Evolutionary conservation across 495 filamentous ascomycete species (phyloP), one percentile per base, ranked within the genome.

Genomic region (Parachaetomium inaequale): DNA sequence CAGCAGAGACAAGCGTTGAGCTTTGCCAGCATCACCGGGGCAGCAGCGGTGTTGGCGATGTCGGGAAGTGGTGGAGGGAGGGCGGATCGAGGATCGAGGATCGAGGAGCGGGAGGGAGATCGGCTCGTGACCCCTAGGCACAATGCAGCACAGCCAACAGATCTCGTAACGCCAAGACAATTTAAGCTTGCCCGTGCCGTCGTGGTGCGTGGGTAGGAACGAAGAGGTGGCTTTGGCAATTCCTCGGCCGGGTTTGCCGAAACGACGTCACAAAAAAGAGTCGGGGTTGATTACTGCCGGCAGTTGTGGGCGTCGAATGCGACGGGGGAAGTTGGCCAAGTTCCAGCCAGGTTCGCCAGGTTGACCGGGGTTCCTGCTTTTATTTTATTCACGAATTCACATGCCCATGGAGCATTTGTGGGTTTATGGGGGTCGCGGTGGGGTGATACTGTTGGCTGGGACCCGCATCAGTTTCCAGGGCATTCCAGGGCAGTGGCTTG

Each of bases 1-100:
- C 61, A 61, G 19, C 38, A 55, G 53, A 49, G 42, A 60, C 28
- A 58, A 63, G 63, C 59, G 66, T 66, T 65, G 66, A 66, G 66
- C 66, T 63, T 63, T 59, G 29, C 43, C n/a, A 53, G 54, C 58
- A 64, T 65, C 40, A 56, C 62, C 34, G 1, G 55, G 38, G 1
- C 2, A 46, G 42, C 42, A 21, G 23, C 7, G 19, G 28, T 21
- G 26, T 19, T 29, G 29, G 42, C 40, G 43, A 50, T 36, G 38
- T 15, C 23, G 23, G 19, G 29, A 31, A 50, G 26, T 14, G 59
- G 45, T 28, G 25, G 21, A n/a, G 34, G 25, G 55, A 32, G 43
- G 15, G 45, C 40, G n/a, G n/a, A n/a, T n/a, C n/a, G n/a, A n/a
- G n/a, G n/a, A n/a, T n/a, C n/a, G n/a, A n/a, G n/a, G n/a, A n/a